A percentile compares a stretch with the other conserved stretches of the same genome.
Evolutionary conservation across 257 asterid species (phyloP).

Genomic region (Apocynum venetum): DNA sequence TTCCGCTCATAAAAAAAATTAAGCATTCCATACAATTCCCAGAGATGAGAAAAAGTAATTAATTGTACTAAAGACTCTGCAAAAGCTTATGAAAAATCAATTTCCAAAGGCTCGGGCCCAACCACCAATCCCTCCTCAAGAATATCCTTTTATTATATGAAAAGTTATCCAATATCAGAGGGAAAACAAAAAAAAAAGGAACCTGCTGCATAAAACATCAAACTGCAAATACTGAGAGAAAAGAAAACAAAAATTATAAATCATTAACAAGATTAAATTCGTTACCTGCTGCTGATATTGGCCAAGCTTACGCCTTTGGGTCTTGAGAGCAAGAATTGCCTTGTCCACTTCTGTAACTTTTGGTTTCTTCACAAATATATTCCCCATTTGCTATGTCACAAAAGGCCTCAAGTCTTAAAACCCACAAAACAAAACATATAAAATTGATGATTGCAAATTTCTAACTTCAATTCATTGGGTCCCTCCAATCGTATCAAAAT

Average conservation of each 20-base stretch:
- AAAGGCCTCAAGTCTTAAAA: not conserved
- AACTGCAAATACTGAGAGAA: not conserved
- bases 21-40: not conserved
- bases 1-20: not conserved
- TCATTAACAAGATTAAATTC: not conserved
- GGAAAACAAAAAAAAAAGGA: not conserved
- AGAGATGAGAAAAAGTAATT: not conserved
- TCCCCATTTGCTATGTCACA: conserved; percentile 49
- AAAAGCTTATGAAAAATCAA: not conserved
- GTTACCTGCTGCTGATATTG: conserved; percentile 91
- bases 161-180: not conserved
- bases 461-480: not conserved
- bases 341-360: conserved; percentile 89
- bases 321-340: conserved; percentile 93
- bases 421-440: not conserved
- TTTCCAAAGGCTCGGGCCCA: not conserved
- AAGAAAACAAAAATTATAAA: not conserved
- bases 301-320: conserved; percentile 95
- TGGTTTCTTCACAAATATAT: conserved; percentile 83
- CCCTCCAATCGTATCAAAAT: not conserved
- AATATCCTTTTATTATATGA: not conserved
- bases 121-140: not conserved
- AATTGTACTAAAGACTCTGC: not conserved
- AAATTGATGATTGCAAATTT: not conserved
- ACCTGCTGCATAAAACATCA: not conserved